phyloP scores from a whole-genome alignment of 176 grass and related monocot species.

The Oryza coarctata region DNA sequence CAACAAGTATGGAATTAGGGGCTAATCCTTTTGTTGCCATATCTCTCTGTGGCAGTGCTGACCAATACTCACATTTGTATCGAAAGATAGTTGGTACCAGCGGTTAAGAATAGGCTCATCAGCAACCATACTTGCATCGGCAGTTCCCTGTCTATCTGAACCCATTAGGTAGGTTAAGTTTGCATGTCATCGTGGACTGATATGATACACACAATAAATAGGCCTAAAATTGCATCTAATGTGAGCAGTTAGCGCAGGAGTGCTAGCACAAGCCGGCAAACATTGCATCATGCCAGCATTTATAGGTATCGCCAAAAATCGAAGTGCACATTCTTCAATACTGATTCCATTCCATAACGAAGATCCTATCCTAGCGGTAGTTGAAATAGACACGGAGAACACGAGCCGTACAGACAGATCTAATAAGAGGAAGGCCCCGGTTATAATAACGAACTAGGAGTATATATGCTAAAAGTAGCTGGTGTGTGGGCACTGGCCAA shows the following conservation, averaged over 20 bases:
- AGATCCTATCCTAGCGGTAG: neutral
- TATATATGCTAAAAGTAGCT: no score
- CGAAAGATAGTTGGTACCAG: neutral
- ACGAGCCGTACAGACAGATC: no score
- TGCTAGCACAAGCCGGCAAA: neutral
- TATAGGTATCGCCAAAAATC: no score
- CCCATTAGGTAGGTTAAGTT: neutral
- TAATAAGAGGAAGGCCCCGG: no score
- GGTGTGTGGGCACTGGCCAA: neutral
- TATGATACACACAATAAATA: neutral
- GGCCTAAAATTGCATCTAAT: neutral
- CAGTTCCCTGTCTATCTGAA: neutral
- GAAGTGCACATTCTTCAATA: neutral
- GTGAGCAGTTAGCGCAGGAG: neutral
- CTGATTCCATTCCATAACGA: neutral
- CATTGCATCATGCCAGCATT: neutral
- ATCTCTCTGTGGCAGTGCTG: neutral
- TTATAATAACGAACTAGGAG: no score
- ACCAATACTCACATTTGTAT: neutral
- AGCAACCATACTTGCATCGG: neutral
- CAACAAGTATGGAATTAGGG: neutral
- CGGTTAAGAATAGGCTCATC: neutral
- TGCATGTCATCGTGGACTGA: neutral
- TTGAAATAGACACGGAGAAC: neutral
- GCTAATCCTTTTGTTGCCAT: neutral